Evolutionary conservation across 176 grass and related monocot species (phyloP).

Genomic region (Poa annua): DNA sequence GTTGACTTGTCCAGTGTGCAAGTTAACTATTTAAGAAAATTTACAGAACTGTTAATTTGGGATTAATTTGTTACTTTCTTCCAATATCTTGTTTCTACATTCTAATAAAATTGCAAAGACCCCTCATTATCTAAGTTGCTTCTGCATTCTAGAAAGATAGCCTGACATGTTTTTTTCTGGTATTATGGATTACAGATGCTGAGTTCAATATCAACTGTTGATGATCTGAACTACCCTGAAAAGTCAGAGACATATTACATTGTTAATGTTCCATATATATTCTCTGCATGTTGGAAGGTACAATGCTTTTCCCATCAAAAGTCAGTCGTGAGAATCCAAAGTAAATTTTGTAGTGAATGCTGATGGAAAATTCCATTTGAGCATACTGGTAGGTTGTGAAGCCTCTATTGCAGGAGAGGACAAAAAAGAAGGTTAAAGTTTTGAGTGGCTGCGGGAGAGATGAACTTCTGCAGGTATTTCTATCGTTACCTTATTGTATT

Average conservation of each 20-base stretch:
- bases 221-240: conserved; percentile 98
- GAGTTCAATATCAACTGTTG: conserved; percentile 88
- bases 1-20: neutral
- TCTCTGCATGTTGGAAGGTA: conserved; percentile 98
- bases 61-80: neutral
- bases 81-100: neutral
- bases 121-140: conserved; percentile 26
- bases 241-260: conserved; percentile 96
- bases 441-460: conserved; percentile 85
- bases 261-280: conserved; percentile 91
- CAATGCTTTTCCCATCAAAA: neutral
- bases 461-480: conserved; percentile 77
- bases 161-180: conserved; percentile 36
- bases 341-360: neutral
- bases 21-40: conserved; percentile 4
- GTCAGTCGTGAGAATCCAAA: neutral
- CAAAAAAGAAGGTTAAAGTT: conserved; percentile 88
- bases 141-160: conserved; percentile 27
- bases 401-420: conserved; percentile 92
- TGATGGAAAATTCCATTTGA: conserved; percentile 32
- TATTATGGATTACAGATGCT: conserved; percentile 69
- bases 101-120: no score
- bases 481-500: neutral
- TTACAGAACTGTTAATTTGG: neutral
- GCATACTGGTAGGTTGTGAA: conserved; percentile 82